Conservation (phyloP, 495 filamentous ascomycete genomes). For the Barbatosphaeria neglecta region DNA sequence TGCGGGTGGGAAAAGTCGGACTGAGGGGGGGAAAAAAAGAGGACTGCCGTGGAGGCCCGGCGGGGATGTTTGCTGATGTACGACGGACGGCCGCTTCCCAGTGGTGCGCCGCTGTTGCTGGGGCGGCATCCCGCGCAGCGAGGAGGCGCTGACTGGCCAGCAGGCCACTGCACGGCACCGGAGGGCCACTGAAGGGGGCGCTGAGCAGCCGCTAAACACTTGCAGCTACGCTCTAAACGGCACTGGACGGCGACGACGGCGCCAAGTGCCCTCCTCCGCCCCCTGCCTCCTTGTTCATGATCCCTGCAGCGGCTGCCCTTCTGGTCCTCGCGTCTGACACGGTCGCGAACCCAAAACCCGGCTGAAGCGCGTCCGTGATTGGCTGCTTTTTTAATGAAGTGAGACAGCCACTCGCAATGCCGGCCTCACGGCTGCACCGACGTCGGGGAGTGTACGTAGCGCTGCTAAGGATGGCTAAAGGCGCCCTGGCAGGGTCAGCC, state of each 20-base stretch:
- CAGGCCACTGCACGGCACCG: background rate
- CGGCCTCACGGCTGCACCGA: background rate
- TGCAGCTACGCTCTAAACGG: too few species aligned
- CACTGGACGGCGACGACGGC: too few species aligned
- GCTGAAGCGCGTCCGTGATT: conserved; percentile 19
- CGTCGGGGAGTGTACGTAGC: background rate
- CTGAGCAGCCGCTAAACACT: too few species aligned
- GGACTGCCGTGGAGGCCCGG: conserved; percentile 10
- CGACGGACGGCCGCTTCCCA: conserved; percentile 15
- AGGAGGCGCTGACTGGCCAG: background rate
- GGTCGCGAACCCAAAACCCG: conserved; percentile 15
- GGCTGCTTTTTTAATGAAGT: conserved; percentile 7
- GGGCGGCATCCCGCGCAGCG: too few species aligned
- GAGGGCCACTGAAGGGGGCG: too few species aligned
- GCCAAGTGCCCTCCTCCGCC: too few species aligned
- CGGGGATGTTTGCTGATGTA: too few species aligned
- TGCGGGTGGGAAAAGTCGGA: background rate
- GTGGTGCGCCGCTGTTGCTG: conserved; percentile 11
- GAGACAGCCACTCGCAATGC: background rate
- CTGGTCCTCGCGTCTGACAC: background rate
- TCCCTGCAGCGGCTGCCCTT: background rate
- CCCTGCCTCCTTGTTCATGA: background rate
- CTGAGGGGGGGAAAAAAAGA: conserved; percentile 3
- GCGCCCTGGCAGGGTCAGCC: background rate
- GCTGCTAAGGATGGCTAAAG: too few species aligned